Evolutionary conservation across 441 rosid species (phyloP), one percentile per base, ranked within the genome.

Genomic region (Populus hybrid): DNA sequence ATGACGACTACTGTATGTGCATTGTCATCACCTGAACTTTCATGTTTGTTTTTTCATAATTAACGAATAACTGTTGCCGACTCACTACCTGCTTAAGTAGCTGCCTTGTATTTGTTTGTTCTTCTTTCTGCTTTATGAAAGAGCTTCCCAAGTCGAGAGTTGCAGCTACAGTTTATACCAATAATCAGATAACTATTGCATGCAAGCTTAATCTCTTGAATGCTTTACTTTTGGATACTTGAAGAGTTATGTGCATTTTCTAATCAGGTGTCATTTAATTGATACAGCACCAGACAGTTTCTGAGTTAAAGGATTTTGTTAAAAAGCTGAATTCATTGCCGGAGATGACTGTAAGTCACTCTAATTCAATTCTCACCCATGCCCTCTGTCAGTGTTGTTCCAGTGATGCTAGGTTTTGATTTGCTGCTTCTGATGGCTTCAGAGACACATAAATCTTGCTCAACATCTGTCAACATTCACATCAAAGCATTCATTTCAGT

Each of bases 381-480:
- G 32, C 32, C 64, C 63, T 75, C 68, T 71, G 32, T 71, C 20
- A 24, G 53, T 61, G 75, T 70, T 63, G 34, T 77, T 30, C 40
- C 69, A 38, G 6, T 77, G 71, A 50, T 63, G 65, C 61, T 53
- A 50, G 65, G 26, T 75, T 75, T 61, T 85, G 59, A 76, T 80
- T 77, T 78, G 67, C 57, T 78, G 20, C 78, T 76, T 69, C 67
- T 65, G 78, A 38, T 88, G 79, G 74, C 67, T 83, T 79, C 88
- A 96, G 99, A 94, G 99, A 86, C 99, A 96, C 88, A 96, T 94
- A 86, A 88, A 96, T 91, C 95, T 96, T 64, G 98, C 99, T 79
- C 99, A 94, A 83, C 97, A 94, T 87, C 82, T 96, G 80, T 83
- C 92, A 69, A 90, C 90, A 16, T 93, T 90, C 86, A 96, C 99